Base-by-base conservation (phyloP, 2,329 filamentous ascomycete genomes). In the Gyromitra esculenta region DNA sequence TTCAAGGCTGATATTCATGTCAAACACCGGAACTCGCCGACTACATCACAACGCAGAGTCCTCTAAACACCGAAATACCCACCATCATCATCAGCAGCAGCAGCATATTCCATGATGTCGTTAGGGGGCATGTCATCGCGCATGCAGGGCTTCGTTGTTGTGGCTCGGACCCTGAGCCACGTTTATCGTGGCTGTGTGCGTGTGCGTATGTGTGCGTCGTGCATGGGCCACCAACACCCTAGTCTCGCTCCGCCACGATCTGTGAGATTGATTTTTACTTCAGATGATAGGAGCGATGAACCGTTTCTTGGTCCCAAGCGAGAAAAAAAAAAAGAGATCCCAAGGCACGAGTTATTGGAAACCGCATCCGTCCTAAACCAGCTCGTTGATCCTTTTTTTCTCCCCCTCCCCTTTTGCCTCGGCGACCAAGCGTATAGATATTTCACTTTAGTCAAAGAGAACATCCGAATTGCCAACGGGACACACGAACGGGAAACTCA, bases 321-420 rank as follows among this genome's bases (percentile, higher is more conserved):
- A 75, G 60, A 31, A 31, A 31, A 31, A 31, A 31, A 31, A 31
- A 31, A 31, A 31, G 25, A 31, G 25, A 31, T 31, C 72, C 66
- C 72, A 50, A 70, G 72, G 65, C 43, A 70, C 66, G n/a, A 71
- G 50, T 52, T 60, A 65, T 65, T 70, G 59, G 72, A 71, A 60
- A 37, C 54, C 25, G 25, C 25, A 31, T 31, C 39, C 65, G 59
- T 71, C 72, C 66, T 39, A 65, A 75, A 75, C 18, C 41, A 64
- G 62, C 37, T 25, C 25, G 37, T 57, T 15, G 50, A 57, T 56
- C 18, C 57, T 48, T 21, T 25, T 57, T 31, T 39, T 56, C 39
- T 57, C 41, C 18, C 18, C 18, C 39, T 39, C 25, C 25, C 25
- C 45, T 63, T 59, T 37, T 21, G 48, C 54, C 25, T 54, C 72